phyloP scores from a whole-genome alignment of 2,329 filamentous ascomycete genomes.

The Dactylellina cionopaga region DNA sequence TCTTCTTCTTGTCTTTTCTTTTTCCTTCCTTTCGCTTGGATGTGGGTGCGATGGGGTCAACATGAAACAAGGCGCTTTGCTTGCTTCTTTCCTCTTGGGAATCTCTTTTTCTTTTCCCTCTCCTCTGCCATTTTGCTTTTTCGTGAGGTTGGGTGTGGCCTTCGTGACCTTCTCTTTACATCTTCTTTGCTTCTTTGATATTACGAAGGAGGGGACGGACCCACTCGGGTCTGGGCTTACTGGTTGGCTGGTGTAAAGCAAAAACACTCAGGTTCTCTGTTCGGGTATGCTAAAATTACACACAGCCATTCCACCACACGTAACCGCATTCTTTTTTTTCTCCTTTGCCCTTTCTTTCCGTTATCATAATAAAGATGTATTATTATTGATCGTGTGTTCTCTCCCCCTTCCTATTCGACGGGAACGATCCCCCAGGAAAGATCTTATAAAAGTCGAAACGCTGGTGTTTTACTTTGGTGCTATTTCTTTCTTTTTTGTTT shows the following conservation, averaged over 20 bases:
- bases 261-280: conserved; percentile 32
- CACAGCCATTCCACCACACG: conserved; percentile 23
- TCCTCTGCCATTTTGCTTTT: conserved; percentile 2
- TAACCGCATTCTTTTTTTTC: neutral
- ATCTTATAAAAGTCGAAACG: conserved; percentile 18
- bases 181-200: conserved; percentile 24
- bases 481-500: neutral
- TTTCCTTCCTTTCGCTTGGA: too few relatives aligned
- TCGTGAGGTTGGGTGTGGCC: neutral
- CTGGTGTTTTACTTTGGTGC: conserved; percentile 4
- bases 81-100: too few relatives aligned
- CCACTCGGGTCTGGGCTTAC: conserved; percentile 41
- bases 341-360: neutral
- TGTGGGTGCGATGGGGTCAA: too few relatives aligned
- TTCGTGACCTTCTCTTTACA: conserved; percentile 24
- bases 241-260: conserved; percentile 37
- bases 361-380: neutral
- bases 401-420: conserved; percentile 29
- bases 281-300: conserved; percentile 53
- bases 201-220: conserved; percentile 24
- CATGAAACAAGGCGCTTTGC: too few relatives aligned
- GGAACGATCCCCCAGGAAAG: neutral
- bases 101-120: conserved; percentile 26
- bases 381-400: neutral
- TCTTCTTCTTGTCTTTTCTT: neutral